phyloP scores from a whole-genome alignment of 352 stramenopile genomes.

The Phytophthora crassamura region DNA sequence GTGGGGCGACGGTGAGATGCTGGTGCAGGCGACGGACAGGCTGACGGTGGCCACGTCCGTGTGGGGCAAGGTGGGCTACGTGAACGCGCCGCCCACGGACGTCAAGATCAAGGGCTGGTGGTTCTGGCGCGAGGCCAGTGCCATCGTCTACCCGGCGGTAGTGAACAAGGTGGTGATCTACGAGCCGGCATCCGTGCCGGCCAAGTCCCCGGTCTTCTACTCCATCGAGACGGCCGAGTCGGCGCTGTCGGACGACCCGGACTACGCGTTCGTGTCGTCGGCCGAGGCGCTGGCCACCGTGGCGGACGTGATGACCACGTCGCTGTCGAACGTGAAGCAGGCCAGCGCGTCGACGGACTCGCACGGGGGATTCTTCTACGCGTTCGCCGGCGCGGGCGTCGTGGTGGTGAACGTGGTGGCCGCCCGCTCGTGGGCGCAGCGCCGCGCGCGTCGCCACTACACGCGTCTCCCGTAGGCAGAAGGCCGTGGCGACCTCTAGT shows the following conservation, averaged over 20 bases:
- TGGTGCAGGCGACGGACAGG: slow-evolving; percentile 57
- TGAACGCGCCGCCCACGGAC: slow-evolving; percentile 41
- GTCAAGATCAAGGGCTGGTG: slow-evolving; percentile 65
- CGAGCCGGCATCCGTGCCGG: slow-evolving; percentile 31
- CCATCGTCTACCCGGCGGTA: slow-evolving; percentile 47
- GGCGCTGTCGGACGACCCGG: slow-evolving; percentile 41
- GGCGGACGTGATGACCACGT: slow-evolving; percentile 32
- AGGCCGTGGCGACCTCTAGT: background rate
- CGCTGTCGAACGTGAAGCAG: slow-evolving; percentile 41
- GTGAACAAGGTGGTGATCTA: slow-evolving; percentile 50
- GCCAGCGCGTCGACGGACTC: slow-evolving; percentile 15
- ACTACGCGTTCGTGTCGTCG: slow-evolving; percentile 34
- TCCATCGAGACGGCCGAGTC: slow-evolving; percentile 36
- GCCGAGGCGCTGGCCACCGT: slow-evolving; percentile 14
- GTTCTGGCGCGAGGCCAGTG: slow-evolving; percentile 55
- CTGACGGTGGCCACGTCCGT: slow-evolving; percentile 58
- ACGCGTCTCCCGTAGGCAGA: slow-evolving; percentile 46
- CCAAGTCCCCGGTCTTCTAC: slow-evolving; percentile 43
- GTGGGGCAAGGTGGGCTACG: slow-evolving; percentile 61
- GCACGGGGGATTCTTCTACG: slow-evolving; percentile 40
- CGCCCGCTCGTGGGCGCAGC: slow-evolving; percentile 52
- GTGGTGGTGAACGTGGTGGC: slow-evolving; percentile 51
- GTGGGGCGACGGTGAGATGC: slow-evolving; percentile 51
- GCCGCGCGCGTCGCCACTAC: slow-evolving; percentile 62
- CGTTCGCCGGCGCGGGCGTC: slow-evolving; percentile 46